Evolutionary conservation across 2,329 filamentous ascomycete species (phyloP).

Genomic region (Aspergillus ustus): DNA sequence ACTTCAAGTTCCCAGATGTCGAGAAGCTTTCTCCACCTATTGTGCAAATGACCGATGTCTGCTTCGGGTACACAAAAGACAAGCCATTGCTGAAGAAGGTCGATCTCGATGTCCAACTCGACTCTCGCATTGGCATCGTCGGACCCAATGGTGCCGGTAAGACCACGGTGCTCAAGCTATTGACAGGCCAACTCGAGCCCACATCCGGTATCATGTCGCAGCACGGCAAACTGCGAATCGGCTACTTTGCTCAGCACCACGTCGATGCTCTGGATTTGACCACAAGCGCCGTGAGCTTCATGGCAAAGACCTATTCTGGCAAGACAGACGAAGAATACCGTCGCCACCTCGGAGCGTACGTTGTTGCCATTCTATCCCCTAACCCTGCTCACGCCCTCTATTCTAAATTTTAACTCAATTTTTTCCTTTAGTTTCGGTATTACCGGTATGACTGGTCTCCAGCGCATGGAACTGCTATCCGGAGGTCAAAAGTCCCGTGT

Average conservation of each 20-base stretch:
- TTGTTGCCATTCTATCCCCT: constrained; percentile 32
- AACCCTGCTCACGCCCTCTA: not conserved
- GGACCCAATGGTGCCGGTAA: constrained; percentile 98
- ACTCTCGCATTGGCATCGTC: constrained; percentile 98
- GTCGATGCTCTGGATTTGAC: constrained; percentile 93
- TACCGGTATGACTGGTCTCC: constrained; percentile 93
- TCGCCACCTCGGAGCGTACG: constrained; percentile 87
- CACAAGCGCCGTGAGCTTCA: constrained; percentile 89
- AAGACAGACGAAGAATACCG: constrained; percentile 96
- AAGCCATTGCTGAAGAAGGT: constrained; percentile 81
- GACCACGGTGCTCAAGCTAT: constrained; percentile 96
- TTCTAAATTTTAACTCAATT: not conserved
- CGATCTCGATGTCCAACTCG: constrained; percentile 94
- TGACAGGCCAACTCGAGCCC: constrained; percentile 82
- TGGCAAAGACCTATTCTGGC: constrained; percentile 89
- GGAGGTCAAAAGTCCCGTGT: constrained; percentile 99
- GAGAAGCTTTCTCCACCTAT: constrained; percentile 98
- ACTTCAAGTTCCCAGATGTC: constrained; percentile 96
- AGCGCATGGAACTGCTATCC: constrained; percentile 92
- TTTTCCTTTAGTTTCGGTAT: constrained; percentile 59
- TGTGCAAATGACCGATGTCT: constrained; percentile 92
- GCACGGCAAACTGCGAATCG: constrained; percentile 84
- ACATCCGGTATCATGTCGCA: constrained; percentile 82
- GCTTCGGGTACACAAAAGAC: constrained; percentile 84
- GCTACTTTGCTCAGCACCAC: constrained; percentile 98